Evolutionary conservation across 2,329 filamentous ascomycete species (phyloP).

Genomic region (Diaporthe capsici): DNA sequence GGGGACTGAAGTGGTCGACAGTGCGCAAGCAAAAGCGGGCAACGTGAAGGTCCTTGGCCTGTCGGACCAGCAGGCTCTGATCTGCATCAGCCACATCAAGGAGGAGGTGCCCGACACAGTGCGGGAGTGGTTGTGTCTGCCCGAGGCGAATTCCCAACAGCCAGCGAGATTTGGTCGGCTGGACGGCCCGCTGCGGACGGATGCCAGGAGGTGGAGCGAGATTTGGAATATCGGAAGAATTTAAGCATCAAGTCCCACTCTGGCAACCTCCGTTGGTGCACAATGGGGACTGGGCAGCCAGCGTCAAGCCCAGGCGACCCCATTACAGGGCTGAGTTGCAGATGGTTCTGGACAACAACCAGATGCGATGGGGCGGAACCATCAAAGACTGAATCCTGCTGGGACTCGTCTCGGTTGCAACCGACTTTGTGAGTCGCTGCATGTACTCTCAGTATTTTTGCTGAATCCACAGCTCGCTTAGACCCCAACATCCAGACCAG

Average conservation of each 20-base stretch:
- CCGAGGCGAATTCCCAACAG: slow-evolving; percentile 76
- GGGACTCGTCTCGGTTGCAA: background rate
- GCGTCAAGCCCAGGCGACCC: background rate
- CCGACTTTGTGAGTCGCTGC: background rate
- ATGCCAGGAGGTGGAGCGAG: slow-evolving; percentile 72
- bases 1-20: slow-evolving; percentile 59
- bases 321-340: background rate
- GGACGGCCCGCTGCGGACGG: slow-evolving; percentile 70
- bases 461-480: background rate
- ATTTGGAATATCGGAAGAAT: slow-evolving; percentile 69
- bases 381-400: background rate
- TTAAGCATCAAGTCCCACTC: slow-evolving; percentile 16
- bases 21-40: slow-evolving; percentile 59
- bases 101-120: slow-evolving; percentile 91
- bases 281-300: slow-evolving; percentile 4
- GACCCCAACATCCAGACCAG: background rate
- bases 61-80: slow-evolving; percentile 79
- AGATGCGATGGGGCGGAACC: background rate
- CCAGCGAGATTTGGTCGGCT: slow-evolving; percentile 76
- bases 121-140: slow-evolving; percentile 87
- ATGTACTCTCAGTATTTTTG: background rate
- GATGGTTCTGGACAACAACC: background rate
- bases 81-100: slow-evolving; percentile 92
- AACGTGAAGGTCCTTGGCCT: slow-evolving; percentile 72
- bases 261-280: slow-evolving; percentile 21